Conservation (phyloP, 2,329 filamentous ascomycete genomes). For the Sphaerulina populicola region DNA sequence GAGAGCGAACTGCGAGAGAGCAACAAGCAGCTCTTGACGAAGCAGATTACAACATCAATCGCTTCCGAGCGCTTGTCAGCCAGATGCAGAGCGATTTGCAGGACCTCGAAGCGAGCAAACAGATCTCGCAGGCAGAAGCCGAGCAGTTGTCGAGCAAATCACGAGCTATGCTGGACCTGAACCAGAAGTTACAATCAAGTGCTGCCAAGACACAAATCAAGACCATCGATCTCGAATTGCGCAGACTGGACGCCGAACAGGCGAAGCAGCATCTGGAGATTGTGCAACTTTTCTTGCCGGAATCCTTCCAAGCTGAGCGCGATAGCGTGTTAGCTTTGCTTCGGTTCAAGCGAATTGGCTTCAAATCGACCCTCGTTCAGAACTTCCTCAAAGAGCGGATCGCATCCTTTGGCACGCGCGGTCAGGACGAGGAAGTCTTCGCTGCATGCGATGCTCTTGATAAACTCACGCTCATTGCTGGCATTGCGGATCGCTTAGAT, state of each 20-base stretch:
- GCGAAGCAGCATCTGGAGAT: conserved; percentile 81
- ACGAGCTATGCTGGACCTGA: conserved; percentile 91
- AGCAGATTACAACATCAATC: conserved; percentile 78
- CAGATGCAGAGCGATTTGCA: conserved; percentile 79
- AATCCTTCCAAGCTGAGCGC: conserved; percentile 68
- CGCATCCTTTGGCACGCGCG: conserved; percentile 56
- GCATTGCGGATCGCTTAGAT: conserved; percentile 76
- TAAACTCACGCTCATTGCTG: conserved; percentile 73
- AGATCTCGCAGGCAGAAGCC: conserved; percentile 85
- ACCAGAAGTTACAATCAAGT: conserved; percentile 84
- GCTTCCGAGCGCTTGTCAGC: conserved; percentile 82
- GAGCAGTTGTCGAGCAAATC: conserved; percentile 83
- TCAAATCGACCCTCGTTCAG: conserved; percentile 75
- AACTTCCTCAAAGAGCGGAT: conserved; percentile 72
- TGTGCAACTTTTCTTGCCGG: conserved; percentile 78
- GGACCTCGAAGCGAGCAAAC: conserved; percentile 84
- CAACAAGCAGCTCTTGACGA: conserved; percentile 77
- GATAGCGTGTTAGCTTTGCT: conserved; percentile 84
- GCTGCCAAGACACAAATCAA: conserved; percentile 88
- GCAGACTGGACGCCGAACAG: conserved; percentile 79
- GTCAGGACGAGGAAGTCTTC: conserved; percentile 70
- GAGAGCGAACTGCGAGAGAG: conserved; percentile 60
- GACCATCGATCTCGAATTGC: conserved; percentile 83
- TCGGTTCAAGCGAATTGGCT: conserved; percentile 76
- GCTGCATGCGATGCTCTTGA: conserved; percentile 73